These are phyloP conservation scores for Aspergillus pseudonomiae DNA, from an alignment of 2,329 filamentous ascomycete species.

Conservation along the genomic window DNA sequence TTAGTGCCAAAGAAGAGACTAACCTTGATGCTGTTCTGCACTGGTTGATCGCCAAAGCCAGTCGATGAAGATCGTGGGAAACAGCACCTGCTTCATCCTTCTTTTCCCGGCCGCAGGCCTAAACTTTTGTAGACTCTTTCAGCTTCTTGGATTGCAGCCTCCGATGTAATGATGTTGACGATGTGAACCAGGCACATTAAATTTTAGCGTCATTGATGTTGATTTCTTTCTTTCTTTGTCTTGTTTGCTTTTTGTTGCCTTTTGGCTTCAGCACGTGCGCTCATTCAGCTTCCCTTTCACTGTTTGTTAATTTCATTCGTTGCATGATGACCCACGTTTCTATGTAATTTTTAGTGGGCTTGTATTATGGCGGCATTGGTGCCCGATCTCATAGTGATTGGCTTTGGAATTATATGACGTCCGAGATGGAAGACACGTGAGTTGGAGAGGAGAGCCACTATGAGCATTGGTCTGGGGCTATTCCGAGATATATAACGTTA, in stretches of 20 bases:
- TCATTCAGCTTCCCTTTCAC: constrained; percentile 9
- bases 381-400: background rate
- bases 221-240: constrained; percentile 2
- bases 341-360: constrained; percentile 4
- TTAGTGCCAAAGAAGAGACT: constrained; percentile 98
- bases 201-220: constrained; percentile 16
- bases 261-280: background rate
- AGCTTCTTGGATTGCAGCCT: constrained; percentile 37
- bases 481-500: background rate
- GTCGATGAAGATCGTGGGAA: constrained; percentile 56
- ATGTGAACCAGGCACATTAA: constrained; percentile 32
- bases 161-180: constrained; percentile 57
- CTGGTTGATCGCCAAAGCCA: constrained; percentile 91
- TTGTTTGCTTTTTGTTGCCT: constrained; percentile 2
- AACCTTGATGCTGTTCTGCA: constrained; percentile 96
- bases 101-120: constrained; percentile 4
- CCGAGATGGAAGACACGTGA: constrained; percentile 3
- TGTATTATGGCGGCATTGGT: background rate
- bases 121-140: constrained; percentile 20
- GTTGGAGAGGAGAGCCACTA: background rate
- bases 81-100: constrained; percentile 13
- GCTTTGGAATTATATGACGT: background rate
- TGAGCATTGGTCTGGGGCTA: background rate
- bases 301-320: constrained; percentile 1
- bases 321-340: constrained; percentile 1